Percentiles rank a stretch among this genome's conserved stretches.
phyloP scores from a whole-genome alignment of 176 grass and related monocot species.

The Carex kokanica region DNA sequence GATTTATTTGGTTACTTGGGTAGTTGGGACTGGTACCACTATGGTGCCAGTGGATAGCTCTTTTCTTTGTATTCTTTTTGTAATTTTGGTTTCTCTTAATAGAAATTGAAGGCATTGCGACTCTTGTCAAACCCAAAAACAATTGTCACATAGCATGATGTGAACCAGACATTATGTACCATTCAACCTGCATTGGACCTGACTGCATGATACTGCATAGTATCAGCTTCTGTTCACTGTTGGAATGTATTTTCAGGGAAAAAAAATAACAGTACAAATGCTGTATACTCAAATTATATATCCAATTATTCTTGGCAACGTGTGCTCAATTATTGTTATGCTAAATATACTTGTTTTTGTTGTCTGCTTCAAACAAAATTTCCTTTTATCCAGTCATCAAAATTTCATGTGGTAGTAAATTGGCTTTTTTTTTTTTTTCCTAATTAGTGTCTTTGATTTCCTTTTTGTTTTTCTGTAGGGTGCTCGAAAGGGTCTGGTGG shows the following conservation, averaged over 20 bases:
- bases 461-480: slow-evolving; percentile 22
- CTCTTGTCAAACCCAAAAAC: no score
- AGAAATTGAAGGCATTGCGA: no score
- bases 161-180: not conserved
- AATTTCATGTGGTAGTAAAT: slow-evolving; percentile 2
- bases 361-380: not conserved
- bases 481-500: slow-evolving; percentile 31
- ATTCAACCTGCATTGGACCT: not conserved
- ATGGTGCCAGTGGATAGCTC: no score
- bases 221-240: not conserved
- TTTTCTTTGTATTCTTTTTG: no score
- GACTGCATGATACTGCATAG: not conserved
- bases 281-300: not conserved
- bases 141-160: not conserved
- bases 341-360: not conserved
- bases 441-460: not conserved
- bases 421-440: not conserved
- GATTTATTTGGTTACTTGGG: no score
- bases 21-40: no score
- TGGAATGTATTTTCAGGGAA: not conserved
- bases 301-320: not conserved
- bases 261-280: not conserved
- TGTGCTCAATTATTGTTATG: not conserved
- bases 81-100: no score
- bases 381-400: not conserved